phyloP scores from a whole-genome alignment of 2,329 filamentous ascomycete species.

The Curvularia spicifera region DNA sequence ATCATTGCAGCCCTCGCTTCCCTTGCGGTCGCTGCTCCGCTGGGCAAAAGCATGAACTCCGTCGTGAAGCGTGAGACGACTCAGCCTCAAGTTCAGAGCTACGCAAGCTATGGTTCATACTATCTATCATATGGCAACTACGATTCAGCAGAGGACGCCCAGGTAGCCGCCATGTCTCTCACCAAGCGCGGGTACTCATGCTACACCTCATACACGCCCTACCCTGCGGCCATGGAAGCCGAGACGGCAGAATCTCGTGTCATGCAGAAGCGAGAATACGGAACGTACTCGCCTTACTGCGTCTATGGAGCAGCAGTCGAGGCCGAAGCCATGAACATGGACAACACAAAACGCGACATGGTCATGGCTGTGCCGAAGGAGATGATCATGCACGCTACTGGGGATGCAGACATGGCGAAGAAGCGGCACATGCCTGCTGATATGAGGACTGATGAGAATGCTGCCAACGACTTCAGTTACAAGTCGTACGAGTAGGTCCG shows the following conservation, averaged over 20 bases:
- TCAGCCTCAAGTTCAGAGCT: neutral
- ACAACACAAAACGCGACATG: neutral
- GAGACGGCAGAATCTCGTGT: neutral
- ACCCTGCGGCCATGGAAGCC: neutral
- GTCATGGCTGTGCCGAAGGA: slow-evolving; percentile 3
- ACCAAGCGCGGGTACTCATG: neutral
- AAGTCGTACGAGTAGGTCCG: neutral
- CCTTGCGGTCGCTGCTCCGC: slow-evolving; percentile 19
- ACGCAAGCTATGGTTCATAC: slow-evolving; percentile 1
- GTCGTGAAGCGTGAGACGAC: neutral
- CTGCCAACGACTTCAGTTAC: neutral
- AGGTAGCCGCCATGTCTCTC: neutral
- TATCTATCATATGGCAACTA: slow-evolving; percentile 5
- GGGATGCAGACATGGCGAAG: neutral
- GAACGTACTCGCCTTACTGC: slow-evolving; percentile 4
- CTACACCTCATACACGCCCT: slow-evolving; percentile 1
- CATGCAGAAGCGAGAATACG: slow-evolving; percentile 5
- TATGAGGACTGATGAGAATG: neutral
- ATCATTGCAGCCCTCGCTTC: slow-evolving; percentile 19
- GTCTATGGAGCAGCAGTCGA: slow-evolving; percentile 5
- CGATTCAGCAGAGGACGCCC: neutral
- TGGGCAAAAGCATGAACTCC: slow-evolving; percentile 11
- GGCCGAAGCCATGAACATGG: slow-evolving; percentile 4
- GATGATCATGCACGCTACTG: neutral
- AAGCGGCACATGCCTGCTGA: neutral